Conservation (phyloP, 176 grass and related monocot genomes). For the Cenchrus purpureus region DNA sequence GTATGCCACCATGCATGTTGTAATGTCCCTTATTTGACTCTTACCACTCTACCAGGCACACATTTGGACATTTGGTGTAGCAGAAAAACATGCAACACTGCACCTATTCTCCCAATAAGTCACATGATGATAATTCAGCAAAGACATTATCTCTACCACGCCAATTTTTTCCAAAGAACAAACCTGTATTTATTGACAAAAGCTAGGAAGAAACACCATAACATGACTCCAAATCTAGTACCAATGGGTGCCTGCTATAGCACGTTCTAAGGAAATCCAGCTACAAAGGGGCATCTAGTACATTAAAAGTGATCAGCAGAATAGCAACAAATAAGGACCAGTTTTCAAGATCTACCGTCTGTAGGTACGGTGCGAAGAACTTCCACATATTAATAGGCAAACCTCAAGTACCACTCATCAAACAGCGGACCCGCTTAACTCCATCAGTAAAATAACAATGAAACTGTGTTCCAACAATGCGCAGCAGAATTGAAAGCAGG, state of each 20-base stretch:
- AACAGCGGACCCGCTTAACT: slow-evolving; percentile 29
- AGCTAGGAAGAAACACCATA: slow-evolving; percentile 13
- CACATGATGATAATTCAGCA: slow-evolving; percentile 16
- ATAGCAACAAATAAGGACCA: slow-evolving; percentile 35
- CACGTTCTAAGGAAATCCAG: slow-evolving; percentile 34
- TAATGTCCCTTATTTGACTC: slow-evolving; percentile 27
- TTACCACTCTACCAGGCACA: neutral
- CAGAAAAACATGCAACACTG: neutral
- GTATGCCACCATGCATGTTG: neutral
- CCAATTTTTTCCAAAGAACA: neutral
- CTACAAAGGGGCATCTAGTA: slow-evolving; percentile 37
- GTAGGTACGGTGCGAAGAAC: neutral
- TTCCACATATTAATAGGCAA: slow-evolving; percentile 17
- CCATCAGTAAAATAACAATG: slow-evolving; percentile 26
- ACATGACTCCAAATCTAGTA: slow-evolving; percentile 20
- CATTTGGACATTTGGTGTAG: slow-evolving; percentile 15
- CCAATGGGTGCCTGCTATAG: slow-evolving; percentile 1
- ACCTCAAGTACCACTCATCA: slow-evolving; percentile 39
- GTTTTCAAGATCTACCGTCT: slow-evolving; percentile 42
- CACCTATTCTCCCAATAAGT: neutral
- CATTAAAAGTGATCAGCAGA: slow-evolving; percentile 23
- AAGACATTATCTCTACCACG: neutral
- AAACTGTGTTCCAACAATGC: slow-evolving; percentile 24
- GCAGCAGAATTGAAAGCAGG: slow-evolving; percentile 37
- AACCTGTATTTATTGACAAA: slow-evolving; percentile 25